Conservation (phyloP, 1,284 basidiomycete species). For the Marasmius oreades region DNA sequence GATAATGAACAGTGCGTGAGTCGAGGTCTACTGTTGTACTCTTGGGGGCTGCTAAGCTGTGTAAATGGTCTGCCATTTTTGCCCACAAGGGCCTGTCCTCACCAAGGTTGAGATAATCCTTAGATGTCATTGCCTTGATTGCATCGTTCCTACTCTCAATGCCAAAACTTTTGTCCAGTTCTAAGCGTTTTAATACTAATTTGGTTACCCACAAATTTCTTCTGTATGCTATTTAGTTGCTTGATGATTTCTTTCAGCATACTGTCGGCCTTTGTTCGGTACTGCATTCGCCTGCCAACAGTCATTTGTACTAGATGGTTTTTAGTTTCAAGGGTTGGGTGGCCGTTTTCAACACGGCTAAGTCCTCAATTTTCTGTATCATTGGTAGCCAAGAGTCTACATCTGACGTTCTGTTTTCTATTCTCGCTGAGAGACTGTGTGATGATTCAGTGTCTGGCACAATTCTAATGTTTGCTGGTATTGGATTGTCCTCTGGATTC, state of each 20-base stretch:
- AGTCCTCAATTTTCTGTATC: conserved; percentile 5
- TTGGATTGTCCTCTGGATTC: conserved; percentile 13
- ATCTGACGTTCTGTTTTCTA: conserved; percentile 10
- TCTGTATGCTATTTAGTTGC: background rate
- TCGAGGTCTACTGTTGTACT: background rate
- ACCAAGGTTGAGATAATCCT: conserved; percentile 17
- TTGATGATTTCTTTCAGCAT: conserved; percentile 1
- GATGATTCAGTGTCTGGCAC: background rate
- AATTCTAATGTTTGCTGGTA: conserved; percentile 21
- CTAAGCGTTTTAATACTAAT: background rate
- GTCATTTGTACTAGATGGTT: background rate
- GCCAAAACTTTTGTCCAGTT: conserved; percentile 17
- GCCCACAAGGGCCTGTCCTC: conserved; percentile 21
- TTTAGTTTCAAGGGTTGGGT: background rate
- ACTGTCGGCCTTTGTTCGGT: background rate
- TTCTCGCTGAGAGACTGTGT: background rate
- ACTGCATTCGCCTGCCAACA: background rate
- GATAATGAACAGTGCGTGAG: background rate
- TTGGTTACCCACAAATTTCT: background rate
- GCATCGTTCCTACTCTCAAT: conserved; percentile 23
- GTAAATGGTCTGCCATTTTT: conserved; percentile 15
- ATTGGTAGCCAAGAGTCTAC: conserved; percentile 17
- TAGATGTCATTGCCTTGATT: conserved; percentile 22
- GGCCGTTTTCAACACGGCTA: too few species aligned
- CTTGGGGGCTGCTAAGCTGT: background rate